Percentiles rank a stretch among this genome's conserved stretches.
Evolutionary conservation across 768 basidiomycete species (phyloP).

Genomic region (Pleurotus djamor): DNA sequence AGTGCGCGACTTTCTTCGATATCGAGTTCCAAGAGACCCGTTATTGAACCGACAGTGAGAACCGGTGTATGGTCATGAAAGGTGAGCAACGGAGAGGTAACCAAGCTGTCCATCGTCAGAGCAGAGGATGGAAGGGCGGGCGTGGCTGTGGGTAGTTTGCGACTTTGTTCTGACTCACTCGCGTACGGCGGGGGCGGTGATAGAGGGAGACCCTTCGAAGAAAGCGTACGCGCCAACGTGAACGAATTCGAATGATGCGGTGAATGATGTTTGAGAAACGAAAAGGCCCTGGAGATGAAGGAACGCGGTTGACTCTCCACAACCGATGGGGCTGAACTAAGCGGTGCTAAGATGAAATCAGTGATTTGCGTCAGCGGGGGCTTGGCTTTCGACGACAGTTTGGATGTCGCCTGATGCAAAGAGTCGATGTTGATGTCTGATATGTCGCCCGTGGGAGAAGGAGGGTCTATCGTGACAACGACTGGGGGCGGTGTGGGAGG

Average conservation of each 20-base stretch:
- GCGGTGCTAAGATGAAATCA: constrained; percentile 51
- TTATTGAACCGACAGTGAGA: constrained; percentile 52
- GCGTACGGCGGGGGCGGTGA: constrained; percentile 37
- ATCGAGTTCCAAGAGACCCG: constrained; percentile 66
- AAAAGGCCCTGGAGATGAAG: constrained; percentile 49
- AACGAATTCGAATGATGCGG: constrained; percentile 66
- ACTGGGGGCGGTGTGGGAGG: constrained; percentile 51
- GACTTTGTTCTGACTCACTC: constrained; percentile 10
- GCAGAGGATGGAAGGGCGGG: constrained; percentile 5
- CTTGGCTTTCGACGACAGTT: constrained; percentile 10
- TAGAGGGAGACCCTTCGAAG: constrained; percentile 17
- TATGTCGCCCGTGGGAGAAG: constrained; percentile 28
- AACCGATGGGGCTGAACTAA: constrained; percentile 33
- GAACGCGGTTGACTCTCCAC: constrained; percentile 27
- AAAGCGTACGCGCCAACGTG: constrained; percentile 41
- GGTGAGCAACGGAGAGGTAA: constrained; percentile 43
- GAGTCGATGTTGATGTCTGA: constrained; percentile 22
- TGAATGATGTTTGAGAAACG: constrained; percentile 42
- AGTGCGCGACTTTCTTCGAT: constrained; percentile 48
- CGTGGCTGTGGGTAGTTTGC: constrained; percentile 15
- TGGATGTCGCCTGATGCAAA: constrained; percentile 15
- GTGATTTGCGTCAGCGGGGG: constrained; percentile 38
- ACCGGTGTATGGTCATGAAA: constrained; percentile 76
- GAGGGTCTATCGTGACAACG: constrained; percentile 24
- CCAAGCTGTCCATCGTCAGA: constrained; percentile 4